Percentiles rank a stretch among this genome's conserved stretches.
These are phyloP conservation scores for Plasmodium blacklocki DNA, from an alignment of 169 alveolate species.

Conservation along the genomic window DNA sequence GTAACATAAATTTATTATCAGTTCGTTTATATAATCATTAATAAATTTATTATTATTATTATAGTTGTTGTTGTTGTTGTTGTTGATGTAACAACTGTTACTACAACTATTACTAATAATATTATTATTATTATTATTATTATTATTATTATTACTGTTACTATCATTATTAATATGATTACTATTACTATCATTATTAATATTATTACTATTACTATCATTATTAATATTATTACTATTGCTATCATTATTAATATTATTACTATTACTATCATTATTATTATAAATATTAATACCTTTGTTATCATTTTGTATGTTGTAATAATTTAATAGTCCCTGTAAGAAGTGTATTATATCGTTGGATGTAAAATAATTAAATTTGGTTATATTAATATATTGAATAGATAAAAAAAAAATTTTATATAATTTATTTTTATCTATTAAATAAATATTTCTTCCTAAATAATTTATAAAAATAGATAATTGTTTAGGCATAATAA, in stretches of 20 bases:
- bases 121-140: neutral
- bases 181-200: neutral
- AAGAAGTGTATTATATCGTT: constrained; percentile 59
- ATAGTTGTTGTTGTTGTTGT: no score
- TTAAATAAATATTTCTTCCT: constrained; percentile 55
- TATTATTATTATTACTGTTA: neutral
- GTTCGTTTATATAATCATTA: constrained; percentile 13
- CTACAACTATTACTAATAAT: no score
- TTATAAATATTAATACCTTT: neutral
- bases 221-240: neutral
- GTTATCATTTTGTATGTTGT: neutral
- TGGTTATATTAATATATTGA: constrained; percentile 21
- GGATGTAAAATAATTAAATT: constrained; percentile 51
- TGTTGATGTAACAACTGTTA: no score
- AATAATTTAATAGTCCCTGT: constrained; percentile 61
- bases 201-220: neutral
- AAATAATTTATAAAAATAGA: constrained; percentile 50
- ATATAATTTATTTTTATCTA: constrained; percentile 17
- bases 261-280: neutral
- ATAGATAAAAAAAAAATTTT: constrained; percentile 22
- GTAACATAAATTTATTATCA: constrained; percentile 21
- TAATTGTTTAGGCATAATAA: constrained; percentile 69
- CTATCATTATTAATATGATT: neutral
- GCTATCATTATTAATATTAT: neutral
- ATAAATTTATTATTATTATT: neutral